Conservation (phyloP, 768 basidiomycete genomes). For the Macrolepiota fuliginosa region DNA sequence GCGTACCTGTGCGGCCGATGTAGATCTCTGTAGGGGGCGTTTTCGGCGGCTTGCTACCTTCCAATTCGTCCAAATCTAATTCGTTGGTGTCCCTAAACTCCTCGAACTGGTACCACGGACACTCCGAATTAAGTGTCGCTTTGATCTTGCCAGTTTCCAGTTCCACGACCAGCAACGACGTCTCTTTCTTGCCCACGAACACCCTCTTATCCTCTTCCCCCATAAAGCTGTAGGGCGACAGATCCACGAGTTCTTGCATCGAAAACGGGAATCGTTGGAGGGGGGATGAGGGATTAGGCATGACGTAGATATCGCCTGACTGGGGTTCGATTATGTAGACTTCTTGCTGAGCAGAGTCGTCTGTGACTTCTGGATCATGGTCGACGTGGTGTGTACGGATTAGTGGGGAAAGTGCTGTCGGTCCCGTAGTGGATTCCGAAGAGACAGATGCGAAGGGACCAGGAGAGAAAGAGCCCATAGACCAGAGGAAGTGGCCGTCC, state of each 20-base stretch:
- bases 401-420: slow-evolving; percentile 66
- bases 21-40: slow-evolving; percentile 43
- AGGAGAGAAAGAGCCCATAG: slow-evolving; percentile 65
- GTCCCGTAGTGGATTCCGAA: slow-evolving; percentile 27
- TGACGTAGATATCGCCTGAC: slow-evolving; percentile 90
- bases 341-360: slow-evolving; percentile 55
- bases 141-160: slow-evolving; percentile 80
- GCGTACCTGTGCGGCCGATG: slow-evolving; percentile 50
- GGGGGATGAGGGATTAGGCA: slow-evolving; percentile 62
- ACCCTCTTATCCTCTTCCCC: slow-evolving; percentile 63
- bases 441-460: slow-evolving; percentile 18
- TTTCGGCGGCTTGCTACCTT: slow-evolving; percentile 38
- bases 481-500: slow-evolving; percentile 83
- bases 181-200: slow-evolving; percentile 92
- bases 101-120: slow-evolving; percentile 71
- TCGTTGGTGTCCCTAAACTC: slow-evolving; percentile 45
- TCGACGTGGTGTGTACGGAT: slow-evolving; percentile 68
- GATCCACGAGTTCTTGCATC: slow-evolving; percentile 89
- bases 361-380: slow-evolving; percentile 54
- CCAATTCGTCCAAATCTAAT: slow-evolving; percentile 41
- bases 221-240: slow-evolving; percentile 78
- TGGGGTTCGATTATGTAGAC: slow-evolving; percentile 95
- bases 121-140: slow-evolving; percentile 71
- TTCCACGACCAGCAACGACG: slow-evolving; percentile 72
- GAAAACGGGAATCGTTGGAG: slow-evolving; percentile 89